A percentile compares a stretch with the other conserved stretches of the same genome.
Evolutionary conservation across 2,329 filamentous ascomycete species (phyloP).

Genomic region (Fusarium chlamydosporum): DNA sequence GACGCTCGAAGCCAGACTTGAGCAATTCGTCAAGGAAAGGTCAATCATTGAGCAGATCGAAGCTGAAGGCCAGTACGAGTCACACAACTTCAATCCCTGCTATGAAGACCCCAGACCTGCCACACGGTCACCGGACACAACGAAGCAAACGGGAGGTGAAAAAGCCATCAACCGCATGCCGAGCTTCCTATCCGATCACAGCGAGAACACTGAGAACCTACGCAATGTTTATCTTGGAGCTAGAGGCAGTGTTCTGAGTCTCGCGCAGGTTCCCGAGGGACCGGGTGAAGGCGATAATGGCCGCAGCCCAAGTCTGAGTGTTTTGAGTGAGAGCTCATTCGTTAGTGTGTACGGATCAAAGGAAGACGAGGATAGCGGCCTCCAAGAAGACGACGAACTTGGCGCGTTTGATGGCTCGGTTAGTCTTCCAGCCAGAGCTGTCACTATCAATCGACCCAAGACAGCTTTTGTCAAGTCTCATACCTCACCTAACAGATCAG

Average conservation of each 20-base stretch:
- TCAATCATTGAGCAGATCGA: conserved; percentile 68
- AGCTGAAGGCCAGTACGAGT: conserved; percentile 55
- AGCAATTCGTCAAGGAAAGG: conserved; percentile 67
- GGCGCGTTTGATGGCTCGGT: conserved; percentile 51
- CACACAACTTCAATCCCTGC: conserved; percentile 52
- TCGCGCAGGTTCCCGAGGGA: conserved; percentile 64
- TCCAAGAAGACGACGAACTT: conserved; percentile 52
- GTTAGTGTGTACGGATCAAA: conserved; percentile 73
- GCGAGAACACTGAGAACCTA: conserved; percentile 71
- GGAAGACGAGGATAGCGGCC: conserved; percentile 45
- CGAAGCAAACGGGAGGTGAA: conserved; percentile 51
- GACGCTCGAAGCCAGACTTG: conserved; percentile 71
- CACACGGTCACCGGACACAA: conserved; percentile 35
- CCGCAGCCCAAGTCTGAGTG: conserved; percentile 71
- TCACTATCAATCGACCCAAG: conserved; percentile 41
- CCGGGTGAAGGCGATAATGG: conserved; percentile 46
- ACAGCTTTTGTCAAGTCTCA: conserved; percentile 42
- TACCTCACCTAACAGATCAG: conserved; percentile 23
- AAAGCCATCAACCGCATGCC: conserved; percentile 70
- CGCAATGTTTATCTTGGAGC: conserved; percentile 70
- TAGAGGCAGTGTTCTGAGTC: conserved; percentile 64
- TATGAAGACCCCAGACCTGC: conserved; percentile 45
- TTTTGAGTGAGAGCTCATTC: conserved; percentile 78
- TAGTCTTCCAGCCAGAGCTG: conserved; percentile 34
- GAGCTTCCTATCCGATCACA: conserved; percentile 73